Evolutionary conservation across 164 flowering plant genomes (phyloP), one percentile per base, ranked within the genome.

Genomic region (Chimonanthus salicifolius): DNA sequence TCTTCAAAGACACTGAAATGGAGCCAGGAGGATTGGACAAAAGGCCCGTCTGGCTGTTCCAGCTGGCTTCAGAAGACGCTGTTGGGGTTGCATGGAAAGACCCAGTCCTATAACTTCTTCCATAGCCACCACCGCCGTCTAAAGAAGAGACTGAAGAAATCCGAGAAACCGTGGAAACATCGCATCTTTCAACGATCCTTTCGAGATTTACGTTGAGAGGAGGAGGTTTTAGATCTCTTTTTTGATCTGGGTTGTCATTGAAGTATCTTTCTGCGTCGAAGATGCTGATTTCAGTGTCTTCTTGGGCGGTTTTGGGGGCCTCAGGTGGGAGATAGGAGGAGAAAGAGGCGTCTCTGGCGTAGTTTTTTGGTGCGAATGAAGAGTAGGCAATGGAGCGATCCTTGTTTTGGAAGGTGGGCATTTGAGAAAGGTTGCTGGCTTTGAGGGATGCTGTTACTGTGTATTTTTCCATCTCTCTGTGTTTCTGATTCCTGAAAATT

Each of bases 21-120:
- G 89, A 78, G 4, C 94, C 91, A 3, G 90, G 92, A 7, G 89
- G 92, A 51, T 88, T 84, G 0, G 86, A 79, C 3, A 94, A 67
- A 8, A 94, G 84, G n/a, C 94, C 97, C 0, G 92, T 83, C 80
- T 89, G 94, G 85, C 96, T 92, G 76, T 94, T 94, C 98, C 98
- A 92, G 74, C 96, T 92, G 49, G 94, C 97, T 67, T 94, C 96
- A 6, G 98, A 94, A 7, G 97, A 90, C 48, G 91, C 94, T 0
- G 97, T 94, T 4, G 97, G 98, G 8, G 95, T 90, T 1, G 95
- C 92, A 47, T 83, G 84, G 73, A 88, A 89, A 33, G 92, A 89
- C 11, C 88, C 80, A 21, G 80, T 76, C 45, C 87, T 71, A 82
- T 83, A 83, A 50, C 85, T 87, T 58, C 84, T 71, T 7, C 78